phyloP scores from a whole-genome alignment of 1,139 yeast species.

The Kodamaea sp. region DNA sequence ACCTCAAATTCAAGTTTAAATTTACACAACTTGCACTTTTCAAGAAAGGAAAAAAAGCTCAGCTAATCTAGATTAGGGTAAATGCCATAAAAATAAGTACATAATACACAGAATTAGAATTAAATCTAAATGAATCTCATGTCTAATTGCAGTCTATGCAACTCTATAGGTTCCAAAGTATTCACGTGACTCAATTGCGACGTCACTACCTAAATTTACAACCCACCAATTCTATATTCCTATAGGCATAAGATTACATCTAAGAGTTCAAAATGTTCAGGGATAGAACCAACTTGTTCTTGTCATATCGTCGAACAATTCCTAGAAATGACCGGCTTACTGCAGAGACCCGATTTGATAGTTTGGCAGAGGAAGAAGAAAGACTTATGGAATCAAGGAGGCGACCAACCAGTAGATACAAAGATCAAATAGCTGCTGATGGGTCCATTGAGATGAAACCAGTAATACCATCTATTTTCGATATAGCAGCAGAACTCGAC shows the following conservation, averaged over 20 bases:
- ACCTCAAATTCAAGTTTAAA: slow-evolving; percentile 15
- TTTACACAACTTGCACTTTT: slow-evolving; percentile 17
- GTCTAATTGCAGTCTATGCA: no score
- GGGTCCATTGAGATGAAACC: slow-evolving; percentile 48
- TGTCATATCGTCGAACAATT: slow-evolving; percentile 72
- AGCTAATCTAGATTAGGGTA: no score
- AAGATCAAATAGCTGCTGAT: slow-evolving; percentile 18
- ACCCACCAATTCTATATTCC: no score
- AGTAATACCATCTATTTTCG: slow-evolving; percentile 78
- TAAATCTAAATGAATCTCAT: no score
- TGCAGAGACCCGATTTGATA: slow-evolving; percentile 36
- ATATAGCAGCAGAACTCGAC: slow-evolving; percentile 72
- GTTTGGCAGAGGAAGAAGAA: slow-evolving; percentile 55
- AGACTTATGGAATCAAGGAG: slow-evolving; percentile 41
- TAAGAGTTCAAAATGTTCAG: slow-evolving; percentile 51
- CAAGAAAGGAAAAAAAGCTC: slow-evolving; percentile 16
- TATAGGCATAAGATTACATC: background rate
- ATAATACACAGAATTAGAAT: no score
- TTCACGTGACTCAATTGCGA: slow-evolving; percentile 1
- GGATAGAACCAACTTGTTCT: slow-evolving; percentile 69
- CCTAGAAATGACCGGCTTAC: slow-evolving; percentile 42
- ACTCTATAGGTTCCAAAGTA: no score
- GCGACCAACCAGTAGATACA: slow-evolving; percentile 9
- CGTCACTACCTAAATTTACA: no score
- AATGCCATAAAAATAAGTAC: no score